Evolutionary conservation across 768 basidiomycete species (phyloP).

Genomic region (Mycena indigotica): DNA sequence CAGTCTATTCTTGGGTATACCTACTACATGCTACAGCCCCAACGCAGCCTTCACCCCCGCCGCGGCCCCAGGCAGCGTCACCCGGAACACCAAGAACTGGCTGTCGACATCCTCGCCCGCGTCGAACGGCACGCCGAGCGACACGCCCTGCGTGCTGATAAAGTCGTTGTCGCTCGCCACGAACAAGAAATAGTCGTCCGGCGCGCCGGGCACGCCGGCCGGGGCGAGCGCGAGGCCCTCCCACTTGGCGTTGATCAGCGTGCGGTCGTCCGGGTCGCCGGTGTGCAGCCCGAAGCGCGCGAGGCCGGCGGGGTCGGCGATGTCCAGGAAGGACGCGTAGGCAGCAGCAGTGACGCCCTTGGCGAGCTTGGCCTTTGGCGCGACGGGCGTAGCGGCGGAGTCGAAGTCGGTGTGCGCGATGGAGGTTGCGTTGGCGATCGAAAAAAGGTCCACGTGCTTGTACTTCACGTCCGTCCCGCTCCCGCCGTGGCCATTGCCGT

Average conservation of each 20-base stretch:
- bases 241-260: conserved; percentile 68
- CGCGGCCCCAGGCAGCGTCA: conserved; percentile 51
- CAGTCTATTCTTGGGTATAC: not conserved
- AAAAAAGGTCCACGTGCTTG: conserved; percentile 65
- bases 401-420: conserved; percentile 62
- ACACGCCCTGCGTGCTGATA: conserved; percentile 55
- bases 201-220: conserved; percentile 48
- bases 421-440: conserved; percentile 59
- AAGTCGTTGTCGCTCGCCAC: conserved; percentile 68
- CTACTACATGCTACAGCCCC: conserved; percentile 5
- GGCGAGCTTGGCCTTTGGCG: conserved; percentile 60
- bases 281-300: conserved; percentile 66
- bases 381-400: conserved; percentile 57
- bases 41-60: conserved; percentile 10
- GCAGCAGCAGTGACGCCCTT: conserved; percentile 52
- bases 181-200: conserved; percentile 71
- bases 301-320: conserved; percentile 54
- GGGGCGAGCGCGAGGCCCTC: conserved; percentile 65
- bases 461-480: conserved; percentile 50
- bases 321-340: conserved; percentile 59
- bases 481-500: conserved; percentile 62
- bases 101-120: conserved; percentile 61
- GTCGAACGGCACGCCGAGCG: conserved; percentile 51
- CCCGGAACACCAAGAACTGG: conserved; percentile 63
- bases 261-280: conserved; percentile 51